phyloP scores from a whole-genome alignment of 345 rosid genomes.

The Balakata baccata region DNA sequence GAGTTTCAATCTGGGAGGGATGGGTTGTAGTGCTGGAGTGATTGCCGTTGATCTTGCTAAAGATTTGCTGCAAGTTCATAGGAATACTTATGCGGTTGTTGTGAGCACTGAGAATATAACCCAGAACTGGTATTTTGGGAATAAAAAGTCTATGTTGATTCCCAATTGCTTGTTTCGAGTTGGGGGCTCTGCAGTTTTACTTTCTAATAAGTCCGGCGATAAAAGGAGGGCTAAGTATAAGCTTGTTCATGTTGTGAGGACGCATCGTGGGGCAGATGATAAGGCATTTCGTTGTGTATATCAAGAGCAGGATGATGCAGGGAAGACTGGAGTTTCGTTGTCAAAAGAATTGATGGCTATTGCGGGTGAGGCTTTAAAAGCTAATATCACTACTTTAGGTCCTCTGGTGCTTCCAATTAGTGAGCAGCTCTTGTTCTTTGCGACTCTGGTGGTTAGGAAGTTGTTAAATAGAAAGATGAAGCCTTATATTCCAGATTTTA shows the following conservation, averaged over 20 bases:
- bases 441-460: slow-evolving; percentile 27
- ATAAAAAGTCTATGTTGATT: slow-evolving; percentile 26
- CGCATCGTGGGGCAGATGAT: slow-evolving; percentile 25
- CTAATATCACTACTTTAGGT: slow-evolving; percentile 22
- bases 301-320: slow-evolving; percentile 21
- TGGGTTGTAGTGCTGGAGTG: slow-evolving; percentile 32
- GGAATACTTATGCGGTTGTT: slow-evolving; percentile 26
- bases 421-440: slow-evolving; percentile 29
- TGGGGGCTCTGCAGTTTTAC: slow-evolving; percentile 26
- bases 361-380: slow-evolving; percentile 23
- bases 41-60: slow-evolving; percentile 27
- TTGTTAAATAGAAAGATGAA: slow-evolving; percentile 17
- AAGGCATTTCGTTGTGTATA: slow-evolving; percentile 25
- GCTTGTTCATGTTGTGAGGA: slow-evolving; percentile 29
- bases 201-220: slow-evolving; percentile 17
- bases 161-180: slow-evolving; percentile 29
- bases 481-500: slow-evolving; percentile 32
- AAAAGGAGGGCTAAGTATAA: slow-evolving; percentile 20
- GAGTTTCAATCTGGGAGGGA: slow-evolving; percentile 27
- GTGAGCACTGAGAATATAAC: slow-evolving; percentile 30
- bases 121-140: slow-evolving; percentile 31
- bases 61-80: slow-evolving; percentile 19
- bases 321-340: slow-evolving; percentile 27
- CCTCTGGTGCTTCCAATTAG: slow-evolving; percentile 26
- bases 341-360: slow-evolving; percentile 28